phyloP scores from a whole-genome alignment of 1,284 basidiomycete genomes.

The Ceratorhiza oryzae-sativae region DNA sequence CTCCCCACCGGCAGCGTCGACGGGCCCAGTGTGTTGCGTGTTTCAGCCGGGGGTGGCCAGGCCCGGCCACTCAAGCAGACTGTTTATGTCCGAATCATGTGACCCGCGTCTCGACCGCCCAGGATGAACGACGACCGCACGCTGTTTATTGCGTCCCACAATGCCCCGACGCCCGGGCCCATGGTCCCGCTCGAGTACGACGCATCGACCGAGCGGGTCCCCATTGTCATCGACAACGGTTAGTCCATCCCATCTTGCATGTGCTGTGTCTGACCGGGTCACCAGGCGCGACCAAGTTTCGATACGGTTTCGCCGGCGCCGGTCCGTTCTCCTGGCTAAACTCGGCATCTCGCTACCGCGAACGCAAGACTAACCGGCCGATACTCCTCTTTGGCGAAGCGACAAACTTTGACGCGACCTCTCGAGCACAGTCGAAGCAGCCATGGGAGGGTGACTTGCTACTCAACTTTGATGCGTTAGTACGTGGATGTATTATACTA shows the following conservation, averaged over 20 bases:
- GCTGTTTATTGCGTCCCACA: conserved; percentile 28
- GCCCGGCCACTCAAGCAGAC: conserved; percentile 9
- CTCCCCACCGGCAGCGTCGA: not conserved
- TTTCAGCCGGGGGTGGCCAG: not conserved
- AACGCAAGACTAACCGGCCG: conserved; percentile 80
- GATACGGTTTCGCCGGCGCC: conserved; percentile 80
- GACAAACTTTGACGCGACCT: conserved; percentile 82
- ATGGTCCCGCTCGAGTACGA: conserved; percentile 36
- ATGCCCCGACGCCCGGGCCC: conserved; percentile 8
- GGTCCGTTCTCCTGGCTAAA: conserved; percentile 70
- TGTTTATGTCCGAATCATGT: conserved; percentile 22
- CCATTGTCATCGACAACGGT: conserved; percentile 93
- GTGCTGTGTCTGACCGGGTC: not conserved
- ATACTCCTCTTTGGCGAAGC: conserved; percentile 85
- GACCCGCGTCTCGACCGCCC: not conserved
- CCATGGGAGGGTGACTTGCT: conserved; percentile 93
- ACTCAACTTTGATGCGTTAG: conserved; percentile 88
- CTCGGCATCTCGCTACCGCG: conserved; percentile 84
- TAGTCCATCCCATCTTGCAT: conserved; percentile 37
- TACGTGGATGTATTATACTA: conserved; percentile 57
- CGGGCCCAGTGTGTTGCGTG: conserved; percentile 8
- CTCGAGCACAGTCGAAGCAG: conserved; percentile 75
- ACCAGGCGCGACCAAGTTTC: conserved; percentile 75
- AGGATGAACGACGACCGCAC: conserved; percentile 32
- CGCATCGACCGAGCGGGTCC: conserved; percentile 50